Conservation (phyloP, 108 stramenopile species). For the Nitzschia sp. region DNA sequence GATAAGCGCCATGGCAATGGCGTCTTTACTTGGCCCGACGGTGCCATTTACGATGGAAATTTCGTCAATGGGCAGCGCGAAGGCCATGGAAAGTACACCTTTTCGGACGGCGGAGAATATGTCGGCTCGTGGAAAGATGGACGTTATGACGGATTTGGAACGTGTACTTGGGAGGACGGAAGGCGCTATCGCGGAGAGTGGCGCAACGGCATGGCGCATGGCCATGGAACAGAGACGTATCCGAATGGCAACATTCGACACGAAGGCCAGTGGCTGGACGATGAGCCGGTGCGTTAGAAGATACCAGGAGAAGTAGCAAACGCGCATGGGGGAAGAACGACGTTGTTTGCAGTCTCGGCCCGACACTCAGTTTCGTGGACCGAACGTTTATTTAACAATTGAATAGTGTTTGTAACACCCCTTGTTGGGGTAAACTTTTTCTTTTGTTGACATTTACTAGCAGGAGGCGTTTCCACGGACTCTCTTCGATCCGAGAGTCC, state of each 20-base stretch:
- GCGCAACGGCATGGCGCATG: conserved; percentile 63
- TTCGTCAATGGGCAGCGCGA: conserved; percentile 64
- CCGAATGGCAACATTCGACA: conserved; percentile 58
- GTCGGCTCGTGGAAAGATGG: conserved; percentile 62
- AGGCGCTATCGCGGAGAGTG: conserved; percentile 48
- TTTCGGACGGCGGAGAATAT: conserved; percentile 61
- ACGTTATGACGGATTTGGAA: conserved; percentile 59
- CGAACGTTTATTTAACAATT: too few species aligned
- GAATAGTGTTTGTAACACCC: too few species aligned
- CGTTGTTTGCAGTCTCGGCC: too few species aligned
- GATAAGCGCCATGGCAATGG: conserved; percentile 82
- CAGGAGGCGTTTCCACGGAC: too few species aligned
- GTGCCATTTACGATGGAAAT: conserved; percentile 60
- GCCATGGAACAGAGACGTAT: conserved; percentile 54
- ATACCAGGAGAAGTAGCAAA: too few species aligned
- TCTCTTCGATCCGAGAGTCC: too few species aligned
- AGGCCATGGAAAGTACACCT: conserved; percentile 59
- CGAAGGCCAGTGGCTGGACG: conserved; percentile 60
- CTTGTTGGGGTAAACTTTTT: too few species aligned
- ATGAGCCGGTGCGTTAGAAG: conserved; percentile 53
- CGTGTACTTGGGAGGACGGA: conserved; percentile 48
- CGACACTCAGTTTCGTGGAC: too few species aligned
- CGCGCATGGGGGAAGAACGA: too few species aligned
- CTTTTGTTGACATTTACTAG: too few species aligned
- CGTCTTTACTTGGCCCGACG: conserved; percentile 63